Base-by-base conservation (phyloP, 805 yeast genomes). In the Kodamaea sagamina region DNA sequence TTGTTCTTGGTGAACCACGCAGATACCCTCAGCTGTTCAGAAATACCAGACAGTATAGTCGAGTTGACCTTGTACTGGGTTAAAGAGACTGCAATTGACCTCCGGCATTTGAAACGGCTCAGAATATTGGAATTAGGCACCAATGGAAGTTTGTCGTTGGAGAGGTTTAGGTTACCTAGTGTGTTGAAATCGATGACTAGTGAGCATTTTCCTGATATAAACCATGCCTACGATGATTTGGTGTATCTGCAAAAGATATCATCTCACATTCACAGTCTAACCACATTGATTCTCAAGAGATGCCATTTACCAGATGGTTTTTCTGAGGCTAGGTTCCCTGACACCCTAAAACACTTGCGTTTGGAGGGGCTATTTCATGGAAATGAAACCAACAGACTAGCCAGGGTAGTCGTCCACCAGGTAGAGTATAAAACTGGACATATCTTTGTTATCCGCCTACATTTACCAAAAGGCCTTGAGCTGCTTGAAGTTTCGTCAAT, bases 31-130 rank as follows among this genome's bases (percentile, higher is more conserved):
- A 13, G 13, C 13, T 27, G 13, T 27, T 27, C 31, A 12, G 31
- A 27, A 12, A 27, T 27, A 11, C 31, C 31, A 6, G 4, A n/a
- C 31, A 13, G 13, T 11, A 27, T 27, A 7, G 13, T 6, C 4
- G 31, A 27, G 13, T 27, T 27, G 31, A n/a, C 31, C 3, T 27
- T 27, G 31, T 16, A 27, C 6, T 27, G 31, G 31, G 31, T 27
- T 27, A 13, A 12, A 8, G 31, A 27, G 13, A 16, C n/a, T 27
- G 31, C 3, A 12, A 27, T 27, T 6, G 31, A 27, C 15, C 13
- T 27, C 16, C n/a, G 11, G 8, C 31, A 27, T 11, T 27, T 27
- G 15, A 7, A 11, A 11, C 31, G 13, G 15, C 31, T 27, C 11
- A 27, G 13, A 6, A 8, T 11, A 16, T 27, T 27, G 15, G 16